Evolutionary conservation across 2,329 filamentous ascomycete genomes (phyloP).

Genomic region (Pseudogymnoascus sp.): DNA sequence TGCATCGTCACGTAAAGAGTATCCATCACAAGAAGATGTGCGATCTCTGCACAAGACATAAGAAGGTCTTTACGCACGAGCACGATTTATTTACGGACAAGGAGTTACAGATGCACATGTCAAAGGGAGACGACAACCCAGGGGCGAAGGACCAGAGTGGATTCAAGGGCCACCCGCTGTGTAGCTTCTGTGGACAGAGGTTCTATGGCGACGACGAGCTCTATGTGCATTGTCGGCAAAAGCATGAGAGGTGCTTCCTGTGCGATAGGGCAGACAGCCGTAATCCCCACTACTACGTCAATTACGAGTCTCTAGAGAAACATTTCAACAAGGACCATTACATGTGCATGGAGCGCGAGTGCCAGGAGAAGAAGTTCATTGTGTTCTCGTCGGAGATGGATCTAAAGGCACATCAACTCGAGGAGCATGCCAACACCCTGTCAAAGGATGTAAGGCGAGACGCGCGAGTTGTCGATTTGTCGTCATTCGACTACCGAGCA

Average conservation of each 20-base stretch:
- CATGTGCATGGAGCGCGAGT: conserved; percentile 75
- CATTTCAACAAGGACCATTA: conserved; percentile 88
- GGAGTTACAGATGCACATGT: conserved; percentile 81
- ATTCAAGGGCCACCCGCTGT: conserved; percentile 92
- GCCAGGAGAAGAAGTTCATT: conserved; percentile 93
- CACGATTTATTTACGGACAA: conserved; percentile 81
- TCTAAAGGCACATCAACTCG: conserved; percentile 84
- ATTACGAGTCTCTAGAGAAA: conserved; percentile 77
- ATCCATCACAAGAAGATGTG: conserved; percentile 84
- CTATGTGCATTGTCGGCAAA: conserved; percentile 85
- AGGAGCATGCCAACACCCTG: conserved; percentile 67
- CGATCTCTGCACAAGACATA: conserved; percentile 85
- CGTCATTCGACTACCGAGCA: conserved; percentile 70
- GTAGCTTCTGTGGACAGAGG: conserved; percentile 80
- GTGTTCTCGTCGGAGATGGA: conserved; percentile 95
- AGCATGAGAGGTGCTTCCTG: conserved; percentile 90
- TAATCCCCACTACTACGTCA: conserved; percentile 80
- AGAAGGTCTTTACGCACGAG: conserved; percentile 97
- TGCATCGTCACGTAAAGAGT: conserved; percentile 73
- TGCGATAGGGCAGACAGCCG: conserved; percentile 55
- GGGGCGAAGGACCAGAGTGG: conserved; percentile 87
- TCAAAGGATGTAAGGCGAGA: conserved; percentile 80
- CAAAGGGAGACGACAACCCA: conserved; percentile 80
- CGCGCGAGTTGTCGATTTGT: conserved; percentile 77
- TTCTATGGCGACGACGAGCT: conserved; percentile 97